phyloP scores from a whole-genome alignment of 1,284 basidiomycete genomes.

The Ganoderma boninense region DNA sequence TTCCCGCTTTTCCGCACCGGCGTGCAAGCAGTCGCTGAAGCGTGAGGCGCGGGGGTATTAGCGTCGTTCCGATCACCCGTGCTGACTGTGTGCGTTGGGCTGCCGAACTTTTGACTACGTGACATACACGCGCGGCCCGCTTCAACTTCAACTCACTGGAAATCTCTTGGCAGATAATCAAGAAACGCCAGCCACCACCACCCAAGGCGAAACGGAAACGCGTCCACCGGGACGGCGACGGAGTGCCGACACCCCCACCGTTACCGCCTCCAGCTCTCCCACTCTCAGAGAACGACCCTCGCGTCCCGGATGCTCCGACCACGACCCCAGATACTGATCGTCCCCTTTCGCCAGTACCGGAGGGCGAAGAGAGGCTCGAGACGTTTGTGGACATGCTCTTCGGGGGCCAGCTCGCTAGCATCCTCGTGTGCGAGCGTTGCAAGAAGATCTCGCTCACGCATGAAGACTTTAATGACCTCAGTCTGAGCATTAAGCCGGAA shows the following conservation, averaged over 20 bases:
- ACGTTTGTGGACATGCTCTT: constrained; percentile 92
- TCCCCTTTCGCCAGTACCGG: constrained; percentile 12
- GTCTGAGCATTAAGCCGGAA: constrained; percentile 85
- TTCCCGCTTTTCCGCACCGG: not conserved
- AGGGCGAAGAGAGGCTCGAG: constrained; percentile 58
- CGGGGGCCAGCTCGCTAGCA: constrained; percentile 85
- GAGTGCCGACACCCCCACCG: constrained; percentile 17
- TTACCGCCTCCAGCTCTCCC: constrained; percentile 18
- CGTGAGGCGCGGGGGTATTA: not conserved
- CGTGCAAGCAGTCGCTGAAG: not conserved
- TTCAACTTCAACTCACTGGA: constrained; percentile 3
- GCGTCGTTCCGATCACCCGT: not conserved
- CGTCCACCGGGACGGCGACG: constrained; percentile 15
- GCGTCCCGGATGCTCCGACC: constrained; percentile 1
- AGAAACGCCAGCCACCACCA: constrained; percentile 68
- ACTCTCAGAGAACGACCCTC: constrained; percentile 2
- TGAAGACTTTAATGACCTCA: constrained; percentile 94
- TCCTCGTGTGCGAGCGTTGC: constrained; percentile 94
- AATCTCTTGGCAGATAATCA: constrained; percentile 66
- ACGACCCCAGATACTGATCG: not conserved
- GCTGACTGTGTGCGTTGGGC: not conserved
- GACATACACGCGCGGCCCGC: not conserved
- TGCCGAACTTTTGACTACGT: too few species aligned
- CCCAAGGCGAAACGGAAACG: constrained; percentile 49
- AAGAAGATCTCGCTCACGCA: constrained; percentile 91